Percentiles rank a stretch among this genome's conserved stretches.
Conservation (phyloP, 1,284 basidiomycete genomes). For the Tilletia indica region DNA sequence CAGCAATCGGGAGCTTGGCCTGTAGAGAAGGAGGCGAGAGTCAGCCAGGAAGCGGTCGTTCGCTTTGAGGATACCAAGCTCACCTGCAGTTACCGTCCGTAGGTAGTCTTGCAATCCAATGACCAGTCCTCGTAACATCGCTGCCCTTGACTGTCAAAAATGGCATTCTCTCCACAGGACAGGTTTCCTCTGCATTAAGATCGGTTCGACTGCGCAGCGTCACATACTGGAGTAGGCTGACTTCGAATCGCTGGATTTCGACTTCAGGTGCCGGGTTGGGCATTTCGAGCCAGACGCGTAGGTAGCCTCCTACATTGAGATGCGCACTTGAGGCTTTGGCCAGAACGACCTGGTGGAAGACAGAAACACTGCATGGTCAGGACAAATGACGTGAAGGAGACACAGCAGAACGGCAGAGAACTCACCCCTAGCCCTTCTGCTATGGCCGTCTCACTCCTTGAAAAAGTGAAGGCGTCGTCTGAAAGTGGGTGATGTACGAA, state of each 20-base stretch:
- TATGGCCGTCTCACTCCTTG: not conserved
- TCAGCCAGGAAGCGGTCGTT: not conserved
- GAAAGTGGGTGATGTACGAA: not conserved
- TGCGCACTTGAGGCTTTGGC: slow-evolving; percentile 20
- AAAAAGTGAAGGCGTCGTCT: not conserved
- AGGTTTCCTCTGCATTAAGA: slow-evolving; percentile 28
- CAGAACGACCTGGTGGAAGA: not conserved
- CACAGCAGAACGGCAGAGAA: no score
- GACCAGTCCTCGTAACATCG: slow-evolving; percentile 25
- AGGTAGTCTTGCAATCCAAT: slow-evolving; percentile 34
- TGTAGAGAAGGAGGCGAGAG: not conserved
- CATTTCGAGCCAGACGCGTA: slow-evolving; percentile 32
- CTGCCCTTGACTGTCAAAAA: slow-evolving; percentile 29
- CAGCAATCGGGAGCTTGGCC: not conserved
- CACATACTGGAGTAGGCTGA: slow-evolving; percentile 33
- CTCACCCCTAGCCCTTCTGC: slow-evolving; percentile 17
- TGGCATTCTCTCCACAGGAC: slow-evolving; percentile 31
- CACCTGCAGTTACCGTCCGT: slow-evolving; percentile 23
- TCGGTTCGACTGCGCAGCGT: slow-evolving; percentile 34
- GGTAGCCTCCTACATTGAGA: slow-evolving; percentile 37
- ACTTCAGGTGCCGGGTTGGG: slow-evolving; percentile 27
- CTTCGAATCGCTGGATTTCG: slow-evolving; percentile 30
- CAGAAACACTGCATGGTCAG: no score
- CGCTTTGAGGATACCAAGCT: not conserved
- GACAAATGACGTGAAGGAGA: not conserved